Conservation (phyloP, 768 basidiomycete species). For the Naganishia vishniacii region DNA sequence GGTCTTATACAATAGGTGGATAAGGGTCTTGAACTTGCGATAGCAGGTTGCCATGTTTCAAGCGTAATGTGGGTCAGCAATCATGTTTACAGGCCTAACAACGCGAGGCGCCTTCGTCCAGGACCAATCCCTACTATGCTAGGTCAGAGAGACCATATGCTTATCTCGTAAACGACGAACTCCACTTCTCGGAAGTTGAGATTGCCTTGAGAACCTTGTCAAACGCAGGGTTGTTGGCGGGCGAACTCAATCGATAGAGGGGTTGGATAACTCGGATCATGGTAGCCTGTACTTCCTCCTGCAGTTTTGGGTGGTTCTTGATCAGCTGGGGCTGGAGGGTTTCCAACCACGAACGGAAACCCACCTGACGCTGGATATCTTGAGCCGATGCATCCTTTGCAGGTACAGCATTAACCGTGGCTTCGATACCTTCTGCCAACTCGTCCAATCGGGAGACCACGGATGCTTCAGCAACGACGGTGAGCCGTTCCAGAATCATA, state of each 20-base stretch:
- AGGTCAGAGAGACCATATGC: too few relatives aligned
- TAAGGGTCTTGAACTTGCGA: too few relatives aligned
- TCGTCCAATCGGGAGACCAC: slow-evolving; percentile 52
- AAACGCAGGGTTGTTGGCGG: slow-evolving; percentile 65
- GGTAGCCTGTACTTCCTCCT: slow-evolving; percentile 81
- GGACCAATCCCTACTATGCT: too few relatives aligned
- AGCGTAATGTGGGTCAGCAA: too few relatives aligned
- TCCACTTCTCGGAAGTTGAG: slow-evolving; percentile 38
- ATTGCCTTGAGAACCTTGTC: slow-evolving; percentile 67
- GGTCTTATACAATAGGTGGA: too few relatives aligned
- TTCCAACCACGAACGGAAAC: neutral
- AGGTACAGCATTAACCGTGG: slow-evolving; percentile 73
- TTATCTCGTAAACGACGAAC: slow-evolving; percentile 22
- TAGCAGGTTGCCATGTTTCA: too few relatives aligned
- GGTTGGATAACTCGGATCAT: slow-evolving; percentile 82
- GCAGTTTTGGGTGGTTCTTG: slow-evolving; percentile 60
- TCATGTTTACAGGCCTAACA: too few relatives aligned
- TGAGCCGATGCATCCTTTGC: slow-evolving; percentile 89
- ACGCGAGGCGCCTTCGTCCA: too few relatives aligned
- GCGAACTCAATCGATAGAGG: slow-evolving; percentile 65
- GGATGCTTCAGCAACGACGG: slow-evolving; percentile 75
- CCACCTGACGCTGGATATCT: slow-evolving; percentile 69
- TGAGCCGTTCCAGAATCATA: slow-evolving; percentile 87
- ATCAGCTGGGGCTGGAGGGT: neutral
- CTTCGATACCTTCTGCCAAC: slow-evolving; percentile 68